These are phyloP conservation scores for Ceratocystis albifundus DNA, from an alignment of 2,329 filamentous ascomycete species.

Conservation along the genomic window DNA sequence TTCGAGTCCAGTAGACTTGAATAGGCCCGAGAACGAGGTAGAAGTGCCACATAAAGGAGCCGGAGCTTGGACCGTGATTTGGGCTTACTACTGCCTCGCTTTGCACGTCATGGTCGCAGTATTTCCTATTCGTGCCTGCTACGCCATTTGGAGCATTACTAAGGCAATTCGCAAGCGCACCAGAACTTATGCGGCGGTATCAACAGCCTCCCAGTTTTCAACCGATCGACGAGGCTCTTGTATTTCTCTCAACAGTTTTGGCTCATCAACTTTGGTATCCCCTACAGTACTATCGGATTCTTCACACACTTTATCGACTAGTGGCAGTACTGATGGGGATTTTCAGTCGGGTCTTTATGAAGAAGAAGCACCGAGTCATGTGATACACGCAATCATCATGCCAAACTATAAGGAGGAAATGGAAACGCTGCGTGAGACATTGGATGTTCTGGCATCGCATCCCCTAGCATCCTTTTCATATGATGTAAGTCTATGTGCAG, in stretches of 20 bases:
- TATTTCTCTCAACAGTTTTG: slow-evolving; percentile 43
- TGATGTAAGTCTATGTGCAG: slow-evolving; percentile 45
- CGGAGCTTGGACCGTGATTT: slow-evolving; percentile 42
- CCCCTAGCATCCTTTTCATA: slow-evolving; percentile 51
- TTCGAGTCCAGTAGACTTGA: background rate
- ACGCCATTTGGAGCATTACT: slow-evolving; percentile 48
- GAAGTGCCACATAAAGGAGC: slow-evolving; percentile 31
- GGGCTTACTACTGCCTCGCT: slow-evolving; percentile 53
- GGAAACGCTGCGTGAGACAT: slow-evolving; percentile 54
- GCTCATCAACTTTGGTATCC: background rate
- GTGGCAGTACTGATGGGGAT: slow-evolving; percentile 43
- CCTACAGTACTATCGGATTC: slow-evolving; percentile 2
- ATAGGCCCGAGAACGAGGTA: too few relatives aligned
- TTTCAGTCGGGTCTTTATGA: slow-evolving; percentile 25
- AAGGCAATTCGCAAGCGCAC: slow-evolving; percentile 38
- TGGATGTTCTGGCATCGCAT: slow-evolving; percentile 58
- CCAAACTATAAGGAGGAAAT: slow-evolving; percentile 66
- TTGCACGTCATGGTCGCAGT: slow-evolving; percentile 53
- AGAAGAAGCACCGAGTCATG: slow-evolving; percentile 34
- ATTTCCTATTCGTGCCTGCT: slow-evolving; percentile 53
- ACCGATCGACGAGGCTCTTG: slow-evolving; percentile 42
- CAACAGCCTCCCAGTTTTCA: slow-evolving; percentile 38
- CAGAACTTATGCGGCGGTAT: slow-evolving; percentile 30
- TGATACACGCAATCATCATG: slow-evolving; percentile 56
- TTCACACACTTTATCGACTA: slow-evolving; percentile 35